These are phyloP conservation scores for Babesia caballi DNA, from an alignment of 169 alveolate genomes.

Conservation along the genomic window DNA sequence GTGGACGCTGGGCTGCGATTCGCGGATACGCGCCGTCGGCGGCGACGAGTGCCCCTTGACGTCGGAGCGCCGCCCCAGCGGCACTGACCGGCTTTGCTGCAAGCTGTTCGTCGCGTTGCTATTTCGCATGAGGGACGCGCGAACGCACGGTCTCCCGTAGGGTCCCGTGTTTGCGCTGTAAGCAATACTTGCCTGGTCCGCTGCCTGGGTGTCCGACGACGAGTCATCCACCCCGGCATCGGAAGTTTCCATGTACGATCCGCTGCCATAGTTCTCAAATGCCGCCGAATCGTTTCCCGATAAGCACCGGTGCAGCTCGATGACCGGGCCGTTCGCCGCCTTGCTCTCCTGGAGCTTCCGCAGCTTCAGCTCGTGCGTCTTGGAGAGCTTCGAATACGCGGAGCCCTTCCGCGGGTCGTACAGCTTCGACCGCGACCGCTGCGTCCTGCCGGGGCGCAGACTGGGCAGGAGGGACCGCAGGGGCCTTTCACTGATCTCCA, in stretches of 20 bases:
- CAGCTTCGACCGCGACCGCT: not conserved
- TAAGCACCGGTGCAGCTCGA: not conserved
- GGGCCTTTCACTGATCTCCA: not conserved
- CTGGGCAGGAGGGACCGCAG: not conserved
- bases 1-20: not conserved
- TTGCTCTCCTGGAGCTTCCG: not conserved
- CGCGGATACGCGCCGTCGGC: not conserved
- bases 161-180: too few species aligned
- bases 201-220: not conserved
- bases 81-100: not conserved
- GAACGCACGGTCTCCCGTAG: too few species aligned
- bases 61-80: not conserved
- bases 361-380: constrained; percentile 14
- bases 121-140: not conserved
- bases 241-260: not conserved
- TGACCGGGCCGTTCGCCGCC: not conserved
- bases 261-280: not conserved
- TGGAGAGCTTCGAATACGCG: constrained; percentile 10
- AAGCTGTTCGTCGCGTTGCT: not conserved
- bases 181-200: not conserved
- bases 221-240: constrained; percentile 4
- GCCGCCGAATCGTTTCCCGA: not conserved
- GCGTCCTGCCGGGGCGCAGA: not conserved
- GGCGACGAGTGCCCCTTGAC: not conserved
- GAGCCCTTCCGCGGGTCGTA: constrained; percentile 28